Evolutionary conservation across 1,139 yeast species (phyloP).

Genomic region (Pichia cactophila): DNA sequence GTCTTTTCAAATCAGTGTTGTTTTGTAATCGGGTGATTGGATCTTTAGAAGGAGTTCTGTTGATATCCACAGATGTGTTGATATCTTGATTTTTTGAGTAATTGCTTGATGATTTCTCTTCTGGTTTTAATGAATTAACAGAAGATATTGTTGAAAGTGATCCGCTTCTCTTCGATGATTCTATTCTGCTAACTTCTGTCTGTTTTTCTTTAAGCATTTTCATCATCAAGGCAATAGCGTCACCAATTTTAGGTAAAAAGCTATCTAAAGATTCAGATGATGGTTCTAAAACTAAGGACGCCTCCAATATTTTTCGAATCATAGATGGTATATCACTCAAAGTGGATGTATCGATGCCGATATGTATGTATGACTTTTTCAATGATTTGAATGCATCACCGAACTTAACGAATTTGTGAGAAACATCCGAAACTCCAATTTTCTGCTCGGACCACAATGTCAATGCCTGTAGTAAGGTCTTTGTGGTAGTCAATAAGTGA

Average conservation of each 20-base stretch:
- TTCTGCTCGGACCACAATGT: conserved; percentile 86
- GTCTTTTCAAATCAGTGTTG: conserved; percentile 73
- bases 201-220: conserved; percentile 81
- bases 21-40: conserved; percentile 73
- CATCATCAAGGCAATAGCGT: conserved; percentile 73
- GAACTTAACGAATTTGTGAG: conserved; percentile 83
- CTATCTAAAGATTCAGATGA: conserved; percentile 75
- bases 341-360: conserved; percentile 64
- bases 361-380: conserved; percentile 60
- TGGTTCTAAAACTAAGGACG: conserved; percentile 80
- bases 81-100: conserved; percentile 1
- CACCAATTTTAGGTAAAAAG: conserved; percentile 79
- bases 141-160: conserved; percentile 6
- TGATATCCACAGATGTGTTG: conserved; percentile 8
- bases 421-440: conserved; percentile 76
- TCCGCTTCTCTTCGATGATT: conserved; percentile 1
- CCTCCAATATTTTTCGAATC: conserved; percentile 70
- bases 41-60: conserved; percentile 28
- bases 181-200: conserved; percentile 25
- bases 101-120: conserved; percentile 1
- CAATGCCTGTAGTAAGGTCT: conserved; percentile 73
- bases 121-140: conserved; percentile 1
- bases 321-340: conserved; percentile 73
- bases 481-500: conserved; percentile 71
- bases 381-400: conserved; percentile 93